Base-by-base conservation (phyloP, 73 alveolate genomes). In the Blepharisma stoltei region DNA sequence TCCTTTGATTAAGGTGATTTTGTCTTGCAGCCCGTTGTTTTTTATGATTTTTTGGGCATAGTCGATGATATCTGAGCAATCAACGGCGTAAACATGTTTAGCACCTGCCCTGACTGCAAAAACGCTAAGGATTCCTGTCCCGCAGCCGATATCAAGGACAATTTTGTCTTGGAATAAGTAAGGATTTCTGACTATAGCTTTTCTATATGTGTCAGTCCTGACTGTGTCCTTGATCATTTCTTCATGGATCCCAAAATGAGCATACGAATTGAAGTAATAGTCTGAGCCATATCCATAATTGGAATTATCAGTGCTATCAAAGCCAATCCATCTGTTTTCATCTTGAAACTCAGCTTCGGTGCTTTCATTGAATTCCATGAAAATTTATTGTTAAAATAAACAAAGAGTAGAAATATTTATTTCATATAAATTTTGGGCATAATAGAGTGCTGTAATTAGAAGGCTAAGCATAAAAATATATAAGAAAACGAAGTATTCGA, bases 81-180 rank as follows among this genome's bases (percentile, higher is more conserved):
- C 99, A 78, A 96, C 90, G 7, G 96, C 99, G 81, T 94, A 94
- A 14, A 96, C 99, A 81, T 96, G 97, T 54, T 77, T 85, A 5
- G 99, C 99, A 20, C 99, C 99, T 11, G 99, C 98, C 73, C 87
- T 73, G 20, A 97, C 98, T 7, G 99, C 99, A 83, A 96, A 96
- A 76, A 96, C 86, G 32, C 94, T 75, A 52, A 96, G 87, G 49
- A 96, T 95, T 11, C 99, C 99, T 8, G 99, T 96, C 41, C 99
- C 99, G 55, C 98, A 92, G 44, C 99, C 99, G 18, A 96, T 88
- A 84, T 96, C 99, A 3, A 96, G 90, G 23, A 96, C 99, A 27
- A 94, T 86, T 88, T 96, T 96, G 75, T 85, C 96, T 81, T 92
- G 84, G 84, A 96, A 93, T 44, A 85, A 79, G 46, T 90, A 87